Evolutionary conservation across 2,329 filamentous ascomycete genomes (phyloP), one percentile per base, ranked within the genome.

Genomic region (Claviceps sp.): DNA sequence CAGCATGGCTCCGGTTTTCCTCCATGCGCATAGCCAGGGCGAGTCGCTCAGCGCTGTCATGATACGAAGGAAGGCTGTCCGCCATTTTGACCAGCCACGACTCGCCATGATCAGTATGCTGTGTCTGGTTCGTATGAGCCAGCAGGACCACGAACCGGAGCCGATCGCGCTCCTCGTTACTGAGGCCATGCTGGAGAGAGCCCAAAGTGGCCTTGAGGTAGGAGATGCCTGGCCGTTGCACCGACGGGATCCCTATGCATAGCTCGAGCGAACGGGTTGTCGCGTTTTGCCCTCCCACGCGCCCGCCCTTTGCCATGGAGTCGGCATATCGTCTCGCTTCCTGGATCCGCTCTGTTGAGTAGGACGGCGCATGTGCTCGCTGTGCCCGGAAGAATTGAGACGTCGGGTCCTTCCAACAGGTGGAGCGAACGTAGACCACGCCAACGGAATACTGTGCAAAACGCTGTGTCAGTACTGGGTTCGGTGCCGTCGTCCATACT

Each of bases 321-420:
- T 53, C 53, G 29, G 47, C 48, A 20, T 49, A 55, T 23, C 43
- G 26, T 17, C 47, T 34, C 11, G 52, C 47, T 22, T 55, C 43
- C 6, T 45, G 26, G 6, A 54, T 54, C 22, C 54, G 46, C 14
- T 48, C 38, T 34, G 36, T 39, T n/a, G 54, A 55, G 45, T 52
- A 54, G 4, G 26, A 34, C 1, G 54, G 49, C 2, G 22, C 45
- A 45, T 52, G 48, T 13, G 54, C 54, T 6, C 45, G 37, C 13
- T 45, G 17, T 5, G 42, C 26, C 11, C 50, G 38, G 50, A 53
- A 55, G 39, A 55, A 55, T 3, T 13, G 17, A 5, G 54, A 55
- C 8, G 50, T 54, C 16, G 54, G 52, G n/a, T 54, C 54, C 23
- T 47, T 47, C 52, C 52, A 55, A 22, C 52, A 55, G 37, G 22